Evolutionary conservation across 2,329 filamentous ascomycete species (phyloP), one percentile per base, ranked within the genome.

Genomic region (Botrytis medusae): DNA sequence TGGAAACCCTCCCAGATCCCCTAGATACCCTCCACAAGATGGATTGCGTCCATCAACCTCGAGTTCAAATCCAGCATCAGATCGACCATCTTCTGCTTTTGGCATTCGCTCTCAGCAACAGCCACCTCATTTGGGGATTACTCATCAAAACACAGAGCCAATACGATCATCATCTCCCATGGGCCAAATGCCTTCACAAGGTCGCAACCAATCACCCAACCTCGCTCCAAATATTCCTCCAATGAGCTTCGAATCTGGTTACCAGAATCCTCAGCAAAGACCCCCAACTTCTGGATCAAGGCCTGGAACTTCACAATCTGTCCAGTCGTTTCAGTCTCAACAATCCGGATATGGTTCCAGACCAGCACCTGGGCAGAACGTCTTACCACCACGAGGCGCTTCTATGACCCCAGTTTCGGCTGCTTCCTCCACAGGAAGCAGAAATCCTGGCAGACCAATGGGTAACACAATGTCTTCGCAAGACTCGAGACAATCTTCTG

Each of bases 171-270:
- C 85, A 3, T 83, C 86, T 67, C 85, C 86, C 3, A 82, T 83
- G 72, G 83, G 84, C 32, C 86, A 85, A 77, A 81, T 88, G 69
- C 83, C 86, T 48, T 83, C 84, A 25, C 81, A 83, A n/a, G 81
- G 80, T 54, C 69, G 69, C 25, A 64, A 71, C 29, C 59, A 44
- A 37, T 64, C 71, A 51, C 51, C 63, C 37, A 61, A n/a, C 44
- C 51, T 10, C 22, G 71, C 71, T 20, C 71, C 71, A 61, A 37
- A 60, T 3, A 72, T 72, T 48, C 71, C 71, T 29, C 71, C 71
- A 34, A n/a, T 72, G 25, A 72, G 51, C 54, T 64, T 71, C 20
- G 73, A 74, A 12, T 62, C 72, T 10, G 40, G 57, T 25, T 77
- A 75, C 54, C 71, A 61, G 32, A 71, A 73, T 32, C 61, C 59